phyloP scores from a whole-genome alignment of 371 early-diverging fungal species.

The Mortierella sp. region DNA sequence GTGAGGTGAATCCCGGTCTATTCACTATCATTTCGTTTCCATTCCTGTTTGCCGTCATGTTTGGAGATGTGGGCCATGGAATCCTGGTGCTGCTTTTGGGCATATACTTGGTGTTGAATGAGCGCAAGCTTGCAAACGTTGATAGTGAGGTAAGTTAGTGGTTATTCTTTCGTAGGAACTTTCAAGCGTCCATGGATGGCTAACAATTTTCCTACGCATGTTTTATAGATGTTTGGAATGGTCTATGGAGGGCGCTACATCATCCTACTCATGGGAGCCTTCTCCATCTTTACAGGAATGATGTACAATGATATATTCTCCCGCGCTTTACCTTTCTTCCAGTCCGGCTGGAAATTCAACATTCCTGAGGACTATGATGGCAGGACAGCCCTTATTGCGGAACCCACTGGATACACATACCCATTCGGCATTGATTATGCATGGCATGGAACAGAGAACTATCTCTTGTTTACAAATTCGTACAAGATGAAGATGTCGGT shows the following conservation, averaged over 20 bases:
- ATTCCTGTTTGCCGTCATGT: constrained; percentile 99
- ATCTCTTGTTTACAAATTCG: constrained; percentile 96
- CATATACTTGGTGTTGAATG: constrained; percentile 83
- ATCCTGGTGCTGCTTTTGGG: constrained; percentile 86
- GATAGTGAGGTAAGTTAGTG: constrained; percentile 72
- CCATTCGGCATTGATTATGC: constrained; percentile 80
- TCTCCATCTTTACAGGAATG: constrained; percentile 97
- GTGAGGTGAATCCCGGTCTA: constrained; percentile 99
- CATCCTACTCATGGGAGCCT: constrained; percentile 95
- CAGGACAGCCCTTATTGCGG: constrained; percentile 44
- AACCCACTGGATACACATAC: constrained; percentile 60
- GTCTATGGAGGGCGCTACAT: constrained; percentile 98
- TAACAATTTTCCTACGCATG: neutral
- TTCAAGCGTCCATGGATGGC: neutral
- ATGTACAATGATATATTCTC: constrained; percentile 99
- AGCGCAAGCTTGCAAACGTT: constrained; percentile 80
- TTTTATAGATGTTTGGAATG: constrained; percentile 85
- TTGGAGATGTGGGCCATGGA: constrained; percentile 99
- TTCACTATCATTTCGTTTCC: constrained; percentile 99
- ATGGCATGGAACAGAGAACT: constrained; percentile 97
- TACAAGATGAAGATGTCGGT: constrained; percentile 99
- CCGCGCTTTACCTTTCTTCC: constrained; percentile 81
- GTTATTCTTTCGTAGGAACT: neutral
- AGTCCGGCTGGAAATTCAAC: constrained; percentile 85
- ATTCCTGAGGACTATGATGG: constrained; percentile 62